Conservation (phyloP, 129 eudicot genomes). For the Smallanthus sonchifolius region DNA sequence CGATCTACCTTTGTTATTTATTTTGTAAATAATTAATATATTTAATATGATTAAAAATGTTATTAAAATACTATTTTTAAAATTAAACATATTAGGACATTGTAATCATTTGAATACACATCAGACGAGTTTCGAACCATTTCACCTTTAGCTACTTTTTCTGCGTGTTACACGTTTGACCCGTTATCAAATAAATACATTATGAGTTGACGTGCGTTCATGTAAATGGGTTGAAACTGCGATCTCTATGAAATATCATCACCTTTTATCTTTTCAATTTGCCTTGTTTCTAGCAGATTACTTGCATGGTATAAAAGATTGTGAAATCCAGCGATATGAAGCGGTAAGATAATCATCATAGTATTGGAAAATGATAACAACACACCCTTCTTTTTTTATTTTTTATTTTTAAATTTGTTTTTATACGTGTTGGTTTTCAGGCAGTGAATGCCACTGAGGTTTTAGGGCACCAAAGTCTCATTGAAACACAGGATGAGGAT, state of each 20-base stretch:
- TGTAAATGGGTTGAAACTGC: neutral
- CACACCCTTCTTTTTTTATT: neutral
- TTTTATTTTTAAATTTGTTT: neutral
- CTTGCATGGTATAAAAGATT: conserved; percentile 83
- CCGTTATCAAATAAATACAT: neutral
- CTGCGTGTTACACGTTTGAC: neutral
- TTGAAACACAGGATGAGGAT: conserved; percentile 18
- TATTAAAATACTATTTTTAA: neutral
- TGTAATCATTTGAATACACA: neutral
- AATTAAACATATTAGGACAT: neutral
- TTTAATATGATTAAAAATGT: neutral
- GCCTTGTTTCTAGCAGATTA: conserved; percentile 48
- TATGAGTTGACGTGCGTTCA: neutral
- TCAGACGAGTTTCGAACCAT: neutral
- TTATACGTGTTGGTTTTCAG: conserved; percentile 35
- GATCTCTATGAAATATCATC: neutral
- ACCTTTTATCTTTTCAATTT: neutral
- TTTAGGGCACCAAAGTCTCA: conserved; percentile 6
- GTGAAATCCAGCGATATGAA: conserved; percentile 49
- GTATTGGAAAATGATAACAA: neutral
- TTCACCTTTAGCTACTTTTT: neutral
- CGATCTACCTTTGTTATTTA: neutral
- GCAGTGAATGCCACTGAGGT: conserved; percentile 49
- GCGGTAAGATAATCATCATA: conserved; percentile 43
- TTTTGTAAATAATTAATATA: neutral